A percentile compares a stretch with the other conserved stretches of the same genome.
These are phyloP conservation scores for Candida incommunis DNA, from an alignment of 805 yeast species.

Conservation along the genomic window DNA sequence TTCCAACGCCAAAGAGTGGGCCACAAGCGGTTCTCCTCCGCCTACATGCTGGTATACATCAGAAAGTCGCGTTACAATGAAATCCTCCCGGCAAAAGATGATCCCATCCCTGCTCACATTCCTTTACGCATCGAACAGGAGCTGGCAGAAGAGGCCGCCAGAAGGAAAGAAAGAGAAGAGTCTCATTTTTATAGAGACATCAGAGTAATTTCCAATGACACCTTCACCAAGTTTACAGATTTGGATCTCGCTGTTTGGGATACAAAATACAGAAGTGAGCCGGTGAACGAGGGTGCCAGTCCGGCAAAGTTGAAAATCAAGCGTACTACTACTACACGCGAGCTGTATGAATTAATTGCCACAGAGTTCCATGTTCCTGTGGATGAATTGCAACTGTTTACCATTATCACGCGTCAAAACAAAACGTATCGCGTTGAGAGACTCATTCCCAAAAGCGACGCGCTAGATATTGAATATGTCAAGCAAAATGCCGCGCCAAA, in stretches of 20 bases:
- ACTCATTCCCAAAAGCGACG: neutral
- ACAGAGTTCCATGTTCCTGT: constrained; percentile 25
- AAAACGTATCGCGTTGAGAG: constrained; percentile 50
- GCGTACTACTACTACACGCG: constrained; percentile 39
- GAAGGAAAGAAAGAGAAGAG: constrained; percentile 32
- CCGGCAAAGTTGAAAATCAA: constrained; percentile 39
- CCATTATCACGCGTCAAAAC: constrained; percentile 53
- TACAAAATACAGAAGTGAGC: constrained; percentile 12
- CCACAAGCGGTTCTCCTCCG: constrained; percentile 76
- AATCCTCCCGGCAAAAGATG: constrained; percentile 42
- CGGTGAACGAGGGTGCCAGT: constrained; percentile 26
- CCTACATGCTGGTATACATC: constrained; percentile 92
- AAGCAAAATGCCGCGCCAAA: neutral
- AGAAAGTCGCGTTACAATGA: constrained; percentile 44
- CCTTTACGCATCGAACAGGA: constrained; percentile 53
- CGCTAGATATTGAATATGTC: neutral
- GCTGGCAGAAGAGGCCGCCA: constrained; percentile 35
- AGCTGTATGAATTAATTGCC: constrained; percentile 37
- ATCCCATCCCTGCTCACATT: constrained; percentile 54
- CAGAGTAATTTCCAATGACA: constrained; percentile 37
- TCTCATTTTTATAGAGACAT: constrained; percentile 38
- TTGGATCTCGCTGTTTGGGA: constrained; percentile 67
- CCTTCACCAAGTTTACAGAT: constrained; percentile 50
- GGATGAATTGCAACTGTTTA: constrained; percentile 41
- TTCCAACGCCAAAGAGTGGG: constrained; percentile 31